A percentile compares a stretch with the other conserved stretches of the same genome.
Evolutionary conservation across 108 stramenopile genomes (phyloP).

Genomic region (Pseudonitzschia multiseries): DNA sequence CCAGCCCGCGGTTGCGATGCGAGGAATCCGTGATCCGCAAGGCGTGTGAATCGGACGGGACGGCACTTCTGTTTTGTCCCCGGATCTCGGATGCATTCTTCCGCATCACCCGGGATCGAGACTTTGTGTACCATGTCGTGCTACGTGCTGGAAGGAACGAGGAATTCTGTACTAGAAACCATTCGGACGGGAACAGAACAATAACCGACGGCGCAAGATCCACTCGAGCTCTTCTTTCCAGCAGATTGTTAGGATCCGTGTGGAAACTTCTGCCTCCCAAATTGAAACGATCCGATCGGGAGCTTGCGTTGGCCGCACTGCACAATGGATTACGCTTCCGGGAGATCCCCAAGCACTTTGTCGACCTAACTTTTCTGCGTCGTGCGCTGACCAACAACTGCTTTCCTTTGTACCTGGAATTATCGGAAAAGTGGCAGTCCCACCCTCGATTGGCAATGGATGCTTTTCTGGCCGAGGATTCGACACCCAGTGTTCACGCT

Average conservation of each 20-base stretch:
- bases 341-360: slow-evolving; percentile 22
- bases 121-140: slow-evolving; percentile 34
- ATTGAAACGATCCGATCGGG: slow-evolving; percentile 21
- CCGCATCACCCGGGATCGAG: slow-evolving; percentile 15
- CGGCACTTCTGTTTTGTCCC: slow-evolving; percentile 41
- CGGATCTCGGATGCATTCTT: slow-evolving; percentile 20
- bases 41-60: slow-evolving; percentile 35
- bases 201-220: no score
- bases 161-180: no score
- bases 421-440: slow-evolving; percentile 1
- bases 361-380: slow-evolving; percentile 18
- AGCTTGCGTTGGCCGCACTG: slow-evolving; percentile 32
- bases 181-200: no score
- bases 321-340: slow-evolving; percentile 33
- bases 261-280: slow-evolving; percentile 21
- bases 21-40: slow-evolving; percentile 16
- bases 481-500: slow-evolving; percentile 20
- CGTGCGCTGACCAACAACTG: slow-evolving; percentile 18
- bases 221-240: no score
- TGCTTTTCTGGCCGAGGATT: slow-evolving; percentile 22
- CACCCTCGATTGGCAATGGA: slow-evolving; percentile 13
- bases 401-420: slow-evolving; percentile 33
- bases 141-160: not conserved
- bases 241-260: slow-evolving; percentile 27
- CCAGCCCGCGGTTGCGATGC: slow-evolving; percentile 22